Conservation (phyloP, 352 stramenopile genomes). For the Aphanomyces euteiches region DNA sequence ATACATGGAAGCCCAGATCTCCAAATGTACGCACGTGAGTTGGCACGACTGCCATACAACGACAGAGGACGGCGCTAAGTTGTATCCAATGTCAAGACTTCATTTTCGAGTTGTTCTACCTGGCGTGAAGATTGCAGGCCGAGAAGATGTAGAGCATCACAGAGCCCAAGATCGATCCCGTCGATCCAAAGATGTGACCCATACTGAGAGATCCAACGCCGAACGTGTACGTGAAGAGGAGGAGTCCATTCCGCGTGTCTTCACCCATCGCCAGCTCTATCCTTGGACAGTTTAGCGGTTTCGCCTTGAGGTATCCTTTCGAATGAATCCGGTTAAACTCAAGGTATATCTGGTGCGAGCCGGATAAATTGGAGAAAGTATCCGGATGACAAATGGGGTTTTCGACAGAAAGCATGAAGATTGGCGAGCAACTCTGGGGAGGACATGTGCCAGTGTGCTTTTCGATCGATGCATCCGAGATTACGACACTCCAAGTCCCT, state of each 20-base stretch:
- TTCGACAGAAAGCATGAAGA: background rate
- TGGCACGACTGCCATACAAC: conserved; percentile 42
- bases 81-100: background rate
- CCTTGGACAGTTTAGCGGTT: conserved; percentile 11
- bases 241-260: conserved; percentile 51
- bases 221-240: conserved; percentile 75
- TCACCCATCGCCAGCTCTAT: conserved; percentile 30
- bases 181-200: conserved; percentile 55
- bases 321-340: background rate
- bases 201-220: conserved; percentile 73
- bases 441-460: conserved; percentile 71
- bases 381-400: background rate
- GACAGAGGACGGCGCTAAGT: conserved; percentile 12
- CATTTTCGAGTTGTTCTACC: conserved; percentile 30
- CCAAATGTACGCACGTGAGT: conserved; percentile 63
- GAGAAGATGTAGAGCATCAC: conserved; percentile 70
- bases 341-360: background rate
- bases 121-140: conserved; percentile 70
- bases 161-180: conserved; percentile 51
- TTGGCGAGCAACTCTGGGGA: conserved; percentile 45
- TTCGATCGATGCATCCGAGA: conserved; percentile 63
- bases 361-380: no score
- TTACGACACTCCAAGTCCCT: conserved; percentile 74
- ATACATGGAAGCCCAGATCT: conserved; percentile 64
- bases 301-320: background rate